Evolutionary conservation across 495 filamentous ascomycete species (phyloP), one percentile per base, ranked within the genome.

Genomic region (Aspergillus carlsbadensis): DNA sequence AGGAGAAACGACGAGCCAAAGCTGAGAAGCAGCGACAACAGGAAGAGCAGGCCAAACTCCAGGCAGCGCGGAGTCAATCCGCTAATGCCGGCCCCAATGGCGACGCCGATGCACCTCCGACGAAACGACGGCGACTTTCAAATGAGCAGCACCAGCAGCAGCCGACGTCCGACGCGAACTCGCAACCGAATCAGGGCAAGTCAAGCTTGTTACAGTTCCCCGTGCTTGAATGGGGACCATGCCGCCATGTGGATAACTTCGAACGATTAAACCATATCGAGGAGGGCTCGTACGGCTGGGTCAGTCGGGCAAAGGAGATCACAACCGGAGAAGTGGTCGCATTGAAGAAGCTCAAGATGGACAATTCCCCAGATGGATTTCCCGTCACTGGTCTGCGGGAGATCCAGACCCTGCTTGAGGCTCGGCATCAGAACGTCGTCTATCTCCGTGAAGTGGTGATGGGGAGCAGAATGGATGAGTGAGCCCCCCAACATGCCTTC

Each of bases 181-280:
- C 54, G 52, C 62, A 44, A 53, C 64, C 49, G 17, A 50, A 53
- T 73, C 60, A 56, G 75, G 57, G 49, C 11, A 66, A 58, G 37
- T 63, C 70, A 15, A 68, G 78, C 48, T 78, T 95, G 13, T 72
- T 96, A 20, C 83, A 88, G 15, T 94, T 93, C 68, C 81, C 86
- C 21, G 73, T 78, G 42, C 79, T 79, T 18, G 74, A 78, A 69
- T 95, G 92, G 82, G 82, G 83, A 34, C 84, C 83, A 39, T 90
- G 88, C 65, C 80, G 91, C 60, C 87, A 89, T 75, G 87, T 96
- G 44, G 87, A 93, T 68, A 87, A 92, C 67, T 98, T 92, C 70
- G 90, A 96, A 68, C 86, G 86, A 56, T 75, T 98, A 57, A 98
- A 98, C 65, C 88, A 94, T 71, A 98, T 98, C 64, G 94, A 98